Evolutionary conservation across 768 basidiomycete species (phyloP), one percentile per base, ranked within the genome.

Genomic region (Hericium erinaceus): DNA sequence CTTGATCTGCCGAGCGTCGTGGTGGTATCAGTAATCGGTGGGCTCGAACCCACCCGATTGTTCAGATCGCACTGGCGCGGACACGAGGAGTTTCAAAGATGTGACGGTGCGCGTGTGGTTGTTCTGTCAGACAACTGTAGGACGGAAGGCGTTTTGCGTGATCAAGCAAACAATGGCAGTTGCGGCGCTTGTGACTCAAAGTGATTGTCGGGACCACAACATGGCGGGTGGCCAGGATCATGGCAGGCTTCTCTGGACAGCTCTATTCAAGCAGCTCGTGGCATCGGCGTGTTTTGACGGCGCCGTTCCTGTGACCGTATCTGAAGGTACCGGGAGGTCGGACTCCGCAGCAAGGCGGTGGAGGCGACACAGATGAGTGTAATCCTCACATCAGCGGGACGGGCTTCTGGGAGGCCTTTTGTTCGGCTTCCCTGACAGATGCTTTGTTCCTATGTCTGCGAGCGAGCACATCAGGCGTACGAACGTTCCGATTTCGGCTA

Each of bases 281-380:
- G 49, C 49, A 33, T 51, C 13, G 52, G 52, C 52, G 38, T 53
- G 52, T 53, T 53, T 20, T 26, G 49, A 26, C 20, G 49, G 52
- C 4, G n/a, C 4, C 24, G 52, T 53, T 53, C 52, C 52, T 53
- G 52, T 53, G 52, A 53, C 52, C 52, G 52, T n/a, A 20, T 18
- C 16, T 20, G 44, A n/a, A 46, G 15, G 49, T 10, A 11, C 49
- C 49, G 49, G 49, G 11, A 10, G 49, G 22, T 20, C 49, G 49
- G 24, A 39, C 33, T 38, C n/a, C 39, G 33, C 38, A 26, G 18
- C 26, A 37, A 53, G 33, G n/a, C 15, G 33, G 26, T 11, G 52
- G n/a, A 11, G 16, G 16, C 52, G 24, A 33, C 28, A 24, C 38
- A 13, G 48, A 37, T 10, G n/a, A 38, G 26, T 39, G 52, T 18